Evolutionary conservation across 2,329 filamentous ascomycete genomes (phyloP).

Genomic region (Ophiostoma fasciatum): DNA sequence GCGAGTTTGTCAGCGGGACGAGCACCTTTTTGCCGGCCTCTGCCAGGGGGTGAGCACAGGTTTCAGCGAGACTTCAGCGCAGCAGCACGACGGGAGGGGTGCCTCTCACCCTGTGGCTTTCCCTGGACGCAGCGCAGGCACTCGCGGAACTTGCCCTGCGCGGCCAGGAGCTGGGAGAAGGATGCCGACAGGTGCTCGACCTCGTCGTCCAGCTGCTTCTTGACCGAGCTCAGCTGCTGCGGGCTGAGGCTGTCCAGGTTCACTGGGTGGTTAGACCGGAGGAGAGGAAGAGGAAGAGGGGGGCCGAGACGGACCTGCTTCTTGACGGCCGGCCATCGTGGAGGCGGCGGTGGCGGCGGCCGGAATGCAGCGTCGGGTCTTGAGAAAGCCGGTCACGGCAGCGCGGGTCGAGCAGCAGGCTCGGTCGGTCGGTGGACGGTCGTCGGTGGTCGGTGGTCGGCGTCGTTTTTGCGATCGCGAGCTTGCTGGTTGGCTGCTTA

Average conservation of each 20-base stretch:
- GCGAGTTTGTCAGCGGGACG: slow-evolving; percentile 85
- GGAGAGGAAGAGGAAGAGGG: not conserved
- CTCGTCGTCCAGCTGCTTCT: slow-evolving; percentile 92
- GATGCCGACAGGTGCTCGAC: slow-evolving; percentile 86
- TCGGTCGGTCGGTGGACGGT: too few species aligned
- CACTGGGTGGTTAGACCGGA: slow-evolving; percentile 22
- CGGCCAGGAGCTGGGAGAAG: slow-evolving; percentile 76
- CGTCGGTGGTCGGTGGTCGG: too few species aligned
- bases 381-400: too few species aligned
- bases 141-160: slow-evolving; percentile 83
- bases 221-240: slow-evolving; percentile 78
- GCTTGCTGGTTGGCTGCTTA: too few species aligned
- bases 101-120: slow-evolving; percentile 12
- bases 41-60: not conserved
- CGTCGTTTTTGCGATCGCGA: too few species aligned
- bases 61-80: too few species aligned
- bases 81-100: too few species aligned
- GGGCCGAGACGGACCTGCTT: slow-evolving; percentile 3
- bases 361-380: too few species aligned
- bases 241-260: slow-evolving; percentile 62
- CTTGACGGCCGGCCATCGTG: slow-evolving; percentile 11
- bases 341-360: too few species aligned
- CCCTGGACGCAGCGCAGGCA: slow-evolving; percentile 63
- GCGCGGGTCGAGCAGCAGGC: too few species aligned
- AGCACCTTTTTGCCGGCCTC: slow-evolving; percentile 44